Evolutionary conservation across 2,329 filamentous ascomycete genomes (phyloP), one percentile per base, ranked within the genome.

Genomic region (Fusarium sterilihyphosum): DNA sequence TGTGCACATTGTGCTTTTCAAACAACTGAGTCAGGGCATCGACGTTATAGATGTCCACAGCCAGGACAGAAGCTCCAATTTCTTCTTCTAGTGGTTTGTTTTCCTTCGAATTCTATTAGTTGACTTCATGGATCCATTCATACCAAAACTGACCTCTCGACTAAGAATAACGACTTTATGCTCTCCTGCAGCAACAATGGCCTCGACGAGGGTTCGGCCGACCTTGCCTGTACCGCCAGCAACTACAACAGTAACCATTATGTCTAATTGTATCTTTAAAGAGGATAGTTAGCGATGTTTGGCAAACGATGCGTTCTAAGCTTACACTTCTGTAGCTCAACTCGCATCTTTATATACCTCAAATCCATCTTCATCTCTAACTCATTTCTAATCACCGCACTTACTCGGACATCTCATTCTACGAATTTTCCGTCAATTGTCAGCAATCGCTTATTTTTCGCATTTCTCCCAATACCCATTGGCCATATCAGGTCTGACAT

Each of bases 201-300:
- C 52, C 29, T 65, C 59, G 4, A 70, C 60, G 1, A 70, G 26
- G 3, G 53, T 50, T 7, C 60, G 52, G 26, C 60, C 60, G 31
- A 71, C 60, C 5, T 65, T 70, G 31, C 65, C 67, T 16, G 67
- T 70, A 13, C 67, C 58, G 8, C 65, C 67, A 29, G 44, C 59
- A 43, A 70, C 67, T 22, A 47, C 65, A 49, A 70, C n/a, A 31
- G 49, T 64, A 29, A 46, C 43, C 60, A 70, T 70, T 38, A 13
- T 60, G 20, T 14, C 10, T 31, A 5, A 12, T 59, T 2, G 22
- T 8, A 14, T 18, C 1, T 8, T 7, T 41, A 1, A 8, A 49
- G 4, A 6, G 8, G 33, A 31, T 35, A 18, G 4, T 13, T 8
- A 6, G 6, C 16, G 14, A 2, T 50, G 12, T 33, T 50, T 54